Evolutionary conservation across 139 green algal genomes (phyloP).

Genomic region (Picochlorum sp.): DNA sequence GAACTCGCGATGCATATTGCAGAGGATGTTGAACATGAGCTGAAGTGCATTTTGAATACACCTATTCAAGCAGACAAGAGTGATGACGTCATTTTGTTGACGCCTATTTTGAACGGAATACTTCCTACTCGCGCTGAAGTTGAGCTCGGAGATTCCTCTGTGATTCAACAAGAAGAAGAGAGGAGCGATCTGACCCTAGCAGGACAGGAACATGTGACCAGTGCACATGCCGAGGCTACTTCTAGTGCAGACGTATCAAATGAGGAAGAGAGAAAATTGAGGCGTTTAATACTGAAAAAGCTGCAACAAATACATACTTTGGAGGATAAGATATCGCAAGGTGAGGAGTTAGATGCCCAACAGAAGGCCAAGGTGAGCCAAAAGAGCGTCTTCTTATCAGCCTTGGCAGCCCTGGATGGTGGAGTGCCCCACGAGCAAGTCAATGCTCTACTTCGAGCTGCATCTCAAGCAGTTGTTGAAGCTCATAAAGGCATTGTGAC

Average conservation of each 20-base stretch:
- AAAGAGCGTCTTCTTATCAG: conserved; percentile 35
- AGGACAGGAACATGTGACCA: background rate
- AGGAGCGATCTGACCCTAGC: no score
- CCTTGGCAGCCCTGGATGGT: conserved; percentile 33
- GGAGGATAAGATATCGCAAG: conserved; percentile 18
- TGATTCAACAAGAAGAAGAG: no score
- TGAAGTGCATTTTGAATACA: conserved; percentile 14
- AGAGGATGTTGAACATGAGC: conserved; percentile 47
- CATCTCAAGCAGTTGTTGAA: conserved; percentile 2
- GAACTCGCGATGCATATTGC: conserved; percentile 44
- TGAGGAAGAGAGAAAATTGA: conserved; percentile 11
- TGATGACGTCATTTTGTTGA: conserved; percentile 2
- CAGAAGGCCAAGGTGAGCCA: conserved; percentile 63
- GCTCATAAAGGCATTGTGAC: background rate
- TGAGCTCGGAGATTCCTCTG: conserved; percentile 2
- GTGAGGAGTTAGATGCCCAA: conserved; percentile 54
- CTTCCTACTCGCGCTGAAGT: background rate
- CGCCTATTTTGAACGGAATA: background rate
- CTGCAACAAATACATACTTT: conserved; percentile 66
- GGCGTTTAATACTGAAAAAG: conserved; percentile 65
- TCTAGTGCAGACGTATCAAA: background rate
- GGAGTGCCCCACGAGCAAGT: conserved; percentile 33
- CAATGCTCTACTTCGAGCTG: conserved; percentile 6
- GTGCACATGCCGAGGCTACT: background rate
- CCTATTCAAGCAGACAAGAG: background rate